Percentiles rank a stretch among this genome's conserved stretches.
Conservation (phyloP, 2,329 filamentous ascomycete genomes). For the Madurella fahalii region DNA sequence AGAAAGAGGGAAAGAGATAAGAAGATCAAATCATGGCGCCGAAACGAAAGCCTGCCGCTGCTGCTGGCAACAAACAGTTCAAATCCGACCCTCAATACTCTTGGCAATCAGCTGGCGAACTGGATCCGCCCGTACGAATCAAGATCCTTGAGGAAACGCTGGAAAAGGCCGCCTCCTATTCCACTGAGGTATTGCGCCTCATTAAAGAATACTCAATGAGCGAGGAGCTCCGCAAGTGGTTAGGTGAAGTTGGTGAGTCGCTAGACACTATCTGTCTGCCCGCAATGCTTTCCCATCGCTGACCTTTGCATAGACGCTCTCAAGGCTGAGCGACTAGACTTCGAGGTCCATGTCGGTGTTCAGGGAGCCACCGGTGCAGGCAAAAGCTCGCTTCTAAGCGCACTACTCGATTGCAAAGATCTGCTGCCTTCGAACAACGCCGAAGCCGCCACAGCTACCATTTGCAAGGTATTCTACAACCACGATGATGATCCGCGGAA, state of each 20-base stretch:
- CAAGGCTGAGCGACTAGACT: background rate
- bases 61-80: too few relatives aligned
- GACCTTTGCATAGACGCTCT: background rate
- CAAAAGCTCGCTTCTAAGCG: slow-evolving; percentile 17
- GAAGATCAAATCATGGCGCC: too few relatives aligned
- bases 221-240: background rate
- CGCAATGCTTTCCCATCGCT: background rate
- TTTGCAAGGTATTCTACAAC: slow-evolving; percentile 16
- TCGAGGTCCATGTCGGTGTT: slow-evolving; percentile 16
- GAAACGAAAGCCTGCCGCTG: too few relatives aligned
- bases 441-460: slow-evolving; percentile 13
- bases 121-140: background rate
- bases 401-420: slow-evolving; percentile 7
- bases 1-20: too few relatives aligned
- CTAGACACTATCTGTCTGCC: background rate
- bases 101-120: background rate
- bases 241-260: background rate
- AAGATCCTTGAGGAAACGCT: background rate
- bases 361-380: slow-evolving; percentile 16
- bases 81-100: too few relatives aligned
- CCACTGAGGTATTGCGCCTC: background rate
- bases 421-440: slow-evolving; percentile 14
- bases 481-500: background rate
- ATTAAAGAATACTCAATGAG: background rate
- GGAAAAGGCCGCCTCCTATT: background rate